Evolutionary conservation across 2,329 filamentous ascomycete genomes (phyloP).

Genomic region (Fusarium paranaense): DNA sequence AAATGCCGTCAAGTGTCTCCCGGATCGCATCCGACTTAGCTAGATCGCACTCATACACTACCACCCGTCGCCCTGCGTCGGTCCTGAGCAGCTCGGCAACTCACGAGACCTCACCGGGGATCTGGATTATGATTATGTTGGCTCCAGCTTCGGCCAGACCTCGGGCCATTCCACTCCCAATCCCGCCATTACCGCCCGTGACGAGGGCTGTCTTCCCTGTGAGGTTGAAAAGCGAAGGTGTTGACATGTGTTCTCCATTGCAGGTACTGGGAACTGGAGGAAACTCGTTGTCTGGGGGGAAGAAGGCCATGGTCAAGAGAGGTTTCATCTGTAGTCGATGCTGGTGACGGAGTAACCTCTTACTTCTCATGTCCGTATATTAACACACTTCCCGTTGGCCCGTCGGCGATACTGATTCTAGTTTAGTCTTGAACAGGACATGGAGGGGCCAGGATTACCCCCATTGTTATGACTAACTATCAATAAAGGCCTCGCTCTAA

Average conservation of each 20-base stretch:
- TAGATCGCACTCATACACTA: background rate
- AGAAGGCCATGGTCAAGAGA: no score
- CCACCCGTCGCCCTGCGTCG: background rate
- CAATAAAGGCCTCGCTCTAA: no score
- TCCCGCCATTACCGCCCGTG: background rate
- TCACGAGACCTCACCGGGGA: background rate
- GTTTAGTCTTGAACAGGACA: no score
- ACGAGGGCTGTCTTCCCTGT: background rate
- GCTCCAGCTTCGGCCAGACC: background rate
- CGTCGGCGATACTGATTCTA: no score
- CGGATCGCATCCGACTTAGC: background rate
- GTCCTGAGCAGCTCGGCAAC: background rate
- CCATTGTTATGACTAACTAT: no score
- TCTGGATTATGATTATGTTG: background rate
- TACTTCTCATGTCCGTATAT: no score
- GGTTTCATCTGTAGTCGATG: no score
- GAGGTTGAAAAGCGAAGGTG: background rate
- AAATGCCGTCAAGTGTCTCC: background rate
- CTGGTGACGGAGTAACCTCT: no score
- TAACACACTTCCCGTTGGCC: no score
- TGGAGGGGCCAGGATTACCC: accelerated
- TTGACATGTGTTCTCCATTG: background rate
- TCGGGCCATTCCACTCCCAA: background rate
- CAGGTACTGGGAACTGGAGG: no score
- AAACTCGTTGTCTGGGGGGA: no score